Conservation (phyloP, 495 filamentous ascomycete species). For the Penicillium nucicola region DNA sequence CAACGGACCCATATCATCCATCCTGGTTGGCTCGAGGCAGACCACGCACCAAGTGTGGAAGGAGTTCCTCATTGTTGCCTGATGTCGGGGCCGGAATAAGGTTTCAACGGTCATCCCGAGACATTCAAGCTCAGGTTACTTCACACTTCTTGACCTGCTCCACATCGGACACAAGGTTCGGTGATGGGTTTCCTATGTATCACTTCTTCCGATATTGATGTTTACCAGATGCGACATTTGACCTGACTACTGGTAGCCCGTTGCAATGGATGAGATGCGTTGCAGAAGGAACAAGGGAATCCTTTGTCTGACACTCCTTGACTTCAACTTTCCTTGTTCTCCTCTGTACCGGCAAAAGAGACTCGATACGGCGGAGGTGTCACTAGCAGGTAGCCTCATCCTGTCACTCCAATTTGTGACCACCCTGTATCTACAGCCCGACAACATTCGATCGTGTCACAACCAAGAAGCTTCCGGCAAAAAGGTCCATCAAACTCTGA, state of each 20-base stretch:
- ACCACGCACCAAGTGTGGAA: no score
- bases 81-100: no score
- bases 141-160: not conserved
- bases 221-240: slow-evolving; percentile 13
- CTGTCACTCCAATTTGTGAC: slow-evolving; percentile 16
- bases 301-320: not conserved
- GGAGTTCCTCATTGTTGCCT: no score
- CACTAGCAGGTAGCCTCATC: slow-evolving; percentile 4
- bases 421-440: slow-evolving; percentile 10
- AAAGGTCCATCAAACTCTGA: slow-evolving; percentile 1
- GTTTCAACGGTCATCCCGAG: no score
- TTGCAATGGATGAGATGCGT: slow-evolving; percentile 1
- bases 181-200: slow-evolving; percentile 18
- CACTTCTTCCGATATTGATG: slow-evolving; percentile 21
- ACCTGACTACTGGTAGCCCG: slow-evolving; percentile 13
- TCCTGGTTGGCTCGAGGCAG: not conserved
- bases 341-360: not conserved
- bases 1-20: slow-evolving; percentile 5
- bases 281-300: not conserved
- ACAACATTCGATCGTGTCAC: slow-evolving; percentile 9
- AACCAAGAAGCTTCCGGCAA: slow-evolving; percentile 4
- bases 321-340: not conserved
- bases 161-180: slow-evolving; percentile 20
- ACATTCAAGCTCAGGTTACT: not conserved
- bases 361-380: not conserved